Evolutionary conservation across 441 rosid genomes (phyloP).

Genomic region (Viola pubescens): DNA sequence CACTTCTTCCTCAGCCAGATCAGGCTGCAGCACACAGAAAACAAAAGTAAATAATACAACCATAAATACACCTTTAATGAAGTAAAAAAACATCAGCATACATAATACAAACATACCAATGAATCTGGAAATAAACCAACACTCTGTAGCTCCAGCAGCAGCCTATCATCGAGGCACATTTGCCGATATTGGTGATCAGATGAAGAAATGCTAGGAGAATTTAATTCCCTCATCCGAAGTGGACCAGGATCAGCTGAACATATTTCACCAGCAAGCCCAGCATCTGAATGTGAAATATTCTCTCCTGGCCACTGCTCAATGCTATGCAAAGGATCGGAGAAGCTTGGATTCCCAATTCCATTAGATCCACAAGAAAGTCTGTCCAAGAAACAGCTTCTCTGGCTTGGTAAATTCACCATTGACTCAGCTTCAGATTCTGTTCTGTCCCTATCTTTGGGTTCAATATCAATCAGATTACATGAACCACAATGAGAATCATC

Average conservation of each 20-base stretch:
- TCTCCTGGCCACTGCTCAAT: conserved; percentile 59
- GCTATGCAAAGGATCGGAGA: conserved; percentile 52
- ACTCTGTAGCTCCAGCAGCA: conserved; percentile 75
- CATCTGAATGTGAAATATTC: conserved; percentile 46
- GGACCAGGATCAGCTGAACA: conserved; percentile 43
- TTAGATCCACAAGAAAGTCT: conserved; percentile 52
- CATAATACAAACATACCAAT: conserved; percentile 45
- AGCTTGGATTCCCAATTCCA: conserved; percentile 43
- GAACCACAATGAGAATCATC: conserved; percentile 86
- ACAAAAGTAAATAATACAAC: conserved; percentile 11
- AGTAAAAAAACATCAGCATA: neutral
- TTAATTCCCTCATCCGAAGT: conserved; percentile 37
- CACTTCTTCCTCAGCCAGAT: conserved; percentile 69
- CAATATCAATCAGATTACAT: conserved; percentile 57
- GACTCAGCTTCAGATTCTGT: conserved; percentile 75
- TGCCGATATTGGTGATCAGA: conserved; percentile 55
- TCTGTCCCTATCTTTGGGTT: conserved; percentile 62
- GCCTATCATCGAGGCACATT: conserved; percentile 68
- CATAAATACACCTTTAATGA: neutral
- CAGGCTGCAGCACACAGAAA: conserved; percentile 63
- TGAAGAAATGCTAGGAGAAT: conserved; percentile 32
- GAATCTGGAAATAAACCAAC: conserved; percentile 76
- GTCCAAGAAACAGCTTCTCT: conserved; percentile 46
- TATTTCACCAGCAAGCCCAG: conserved; percentile 40
- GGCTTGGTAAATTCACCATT: conserved; percentile 49